These are phyloP conservation scores for Naganishia antarctica DNA, from an alignment of 768 basidiomycete species.

Conservation along the genomic window DNA sequence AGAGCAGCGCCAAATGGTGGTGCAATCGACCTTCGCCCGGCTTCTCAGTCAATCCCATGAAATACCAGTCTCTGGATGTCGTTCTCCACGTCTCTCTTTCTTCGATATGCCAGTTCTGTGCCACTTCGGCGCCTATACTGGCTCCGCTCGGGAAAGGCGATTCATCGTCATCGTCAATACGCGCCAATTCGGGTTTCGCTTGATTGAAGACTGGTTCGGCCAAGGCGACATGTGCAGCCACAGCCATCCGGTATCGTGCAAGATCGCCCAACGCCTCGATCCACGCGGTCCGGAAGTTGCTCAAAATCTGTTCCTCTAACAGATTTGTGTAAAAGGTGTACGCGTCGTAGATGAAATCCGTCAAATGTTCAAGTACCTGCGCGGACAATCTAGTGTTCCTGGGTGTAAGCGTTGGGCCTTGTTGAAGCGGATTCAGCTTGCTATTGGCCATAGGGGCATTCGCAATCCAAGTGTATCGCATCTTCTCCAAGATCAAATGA, in stretches of 20 bases:
- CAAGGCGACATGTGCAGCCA: slow-evolving; percentile 73
- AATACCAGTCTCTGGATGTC: slow-evolving; percentile 91
- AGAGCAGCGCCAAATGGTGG: slow-evolving; percentile 84
- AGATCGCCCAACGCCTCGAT: slow-evolving; percentile 95
- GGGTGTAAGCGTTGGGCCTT: slow-evolving; percentile 1
- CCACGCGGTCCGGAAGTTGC: slow-evolving; percentile 73
- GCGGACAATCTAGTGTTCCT: slow-evolving; percentile 28
- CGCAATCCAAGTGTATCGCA: slow-evolving; percentile 75
- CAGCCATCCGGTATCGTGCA: slow-evolving; percentile 88
- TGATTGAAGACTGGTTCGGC: slow-evolving; percentile 18
- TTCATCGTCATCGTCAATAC: slow-evolving; percentile 55
- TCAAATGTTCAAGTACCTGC: slow-evolving; percentile 79
- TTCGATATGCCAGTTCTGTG: slow-evolving; percentile 71
- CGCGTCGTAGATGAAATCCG: slow-evolving; percentile 90
- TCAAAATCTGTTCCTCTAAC: slow-evolving; percentile 72
- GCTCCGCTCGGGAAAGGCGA: slow-evolving; percentile 52
- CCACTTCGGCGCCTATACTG: slow-evolving; percentile 79
- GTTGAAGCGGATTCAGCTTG: slow-evolving; percentile 1
- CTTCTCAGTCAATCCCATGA: slow-evolving; percentile 72
- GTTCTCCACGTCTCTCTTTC: slow-evolving; percentile 81
- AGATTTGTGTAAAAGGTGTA: slow-evolving; percentile 90
- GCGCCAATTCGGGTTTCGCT: slow-evolving; percentile 3
- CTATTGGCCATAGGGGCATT: slow-evolving; percentile 45
- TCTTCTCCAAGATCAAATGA: slow-evolving; percentile 80
- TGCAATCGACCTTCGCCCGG: slow-evolving; percentile 94